Evolutionary conservation across 805 yeast species (phyloP).

Genomic region (Candida odintsovae): DNA sequence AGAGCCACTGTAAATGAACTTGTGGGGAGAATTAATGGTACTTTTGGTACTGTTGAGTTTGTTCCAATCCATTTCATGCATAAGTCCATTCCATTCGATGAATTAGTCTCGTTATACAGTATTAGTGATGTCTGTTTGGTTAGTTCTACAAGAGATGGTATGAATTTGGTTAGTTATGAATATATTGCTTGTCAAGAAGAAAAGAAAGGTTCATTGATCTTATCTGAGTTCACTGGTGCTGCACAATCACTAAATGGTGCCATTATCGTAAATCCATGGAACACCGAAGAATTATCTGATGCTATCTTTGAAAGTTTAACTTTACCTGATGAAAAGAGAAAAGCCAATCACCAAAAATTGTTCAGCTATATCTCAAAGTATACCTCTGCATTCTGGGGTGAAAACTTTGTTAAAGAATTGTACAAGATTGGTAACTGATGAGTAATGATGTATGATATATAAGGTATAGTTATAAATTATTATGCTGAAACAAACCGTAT

Average conservation of each 20-base stretch:
- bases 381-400: conserved; percentile 97
- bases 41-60: conserved; percentile 94
- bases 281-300: conserved; percentile 85
- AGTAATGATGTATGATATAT: too few relatives aligned
- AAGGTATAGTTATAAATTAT: not conserved
- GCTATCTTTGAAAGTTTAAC: conserved; percentile 86
- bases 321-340: conserved; percentile 73
- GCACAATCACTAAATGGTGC: conserved; percentile 97
- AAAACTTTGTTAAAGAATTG: conserved; percentile 86
- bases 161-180: conserved; percentile 95
- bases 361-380: conserved; percentile 87
- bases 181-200: conserved; percentile 93
- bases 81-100: conserved; percentile 84
- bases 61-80: conserved; percentile 97
- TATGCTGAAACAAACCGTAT: too few relatives aligned
- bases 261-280: conserved; percentile 95
- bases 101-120: conserved; percentile 80
- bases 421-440: conserved; percentile 31
- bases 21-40: conserved; percentile 94
- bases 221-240: conserved; percentile 98
- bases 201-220: conserved; percentile 77
- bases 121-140: conserved; percentile 89
- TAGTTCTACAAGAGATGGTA: conserved; percentile 94
- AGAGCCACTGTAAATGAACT: conserved; percentile 93
- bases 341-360: conserved; percentile 73